A percentile compares a stretch with the other conserved stretches of the same genome.
Evolutionary conservation across 192 early-diverging fungal genomes (phyloP).

Genomic region (Rhizoclosmatium sp.): DNA sequence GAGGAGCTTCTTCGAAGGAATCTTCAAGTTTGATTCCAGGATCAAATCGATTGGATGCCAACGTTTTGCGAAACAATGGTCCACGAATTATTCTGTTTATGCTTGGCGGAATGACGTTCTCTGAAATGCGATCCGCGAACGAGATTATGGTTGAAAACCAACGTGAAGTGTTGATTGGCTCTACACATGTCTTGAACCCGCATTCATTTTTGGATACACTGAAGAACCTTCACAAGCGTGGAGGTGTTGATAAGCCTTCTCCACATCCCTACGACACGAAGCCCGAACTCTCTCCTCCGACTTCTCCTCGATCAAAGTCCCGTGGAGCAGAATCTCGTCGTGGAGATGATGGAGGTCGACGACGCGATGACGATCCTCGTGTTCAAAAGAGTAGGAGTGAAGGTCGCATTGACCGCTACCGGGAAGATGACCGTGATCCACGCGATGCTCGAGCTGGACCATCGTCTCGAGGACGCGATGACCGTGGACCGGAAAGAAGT

Average conservation of each 20-base stretch:
- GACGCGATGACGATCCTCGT: slow-evolving; percentile 1
- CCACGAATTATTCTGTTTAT: slow-evolving; percentile 55
- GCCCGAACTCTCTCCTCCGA: not conserved
- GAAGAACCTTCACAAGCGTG: slow-evolving; percentile 36
- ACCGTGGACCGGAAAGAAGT: not conserved
- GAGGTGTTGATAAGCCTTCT: not conserved
- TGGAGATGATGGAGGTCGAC: slow-evolving; percentile 8
- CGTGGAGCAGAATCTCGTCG: not conserved
- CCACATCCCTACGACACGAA: slow-evolving; percentile 14
- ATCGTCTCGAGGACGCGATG: not conserved
- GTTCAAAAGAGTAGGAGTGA: not conserved
- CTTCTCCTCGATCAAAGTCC: not conserved
- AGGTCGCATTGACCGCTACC: not conserved
- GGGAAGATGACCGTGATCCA: slow-evolving; percentile 5
- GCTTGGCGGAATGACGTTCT: slow-evolving; percentile 58
- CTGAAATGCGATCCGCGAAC: slow-evolving; percentile 51
- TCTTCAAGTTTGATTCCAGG: not conserved
- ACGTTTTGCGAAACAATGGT: slow-evolving; percentile 45
- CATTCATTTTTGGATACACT: slow-evolving; percentile 41
- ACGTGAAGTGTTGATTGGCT: slow-evolving; percentile 57
- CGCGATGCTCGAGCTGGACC: not conserved
- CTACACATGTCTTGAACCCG: slow-evolving; percentile 37
- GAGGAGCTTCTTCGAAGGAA: not conserved
- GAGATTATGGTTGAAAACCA: slow-evolving; percentile 48
- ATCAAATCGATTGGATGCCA: slow-evolving; percentile 3